Evolutionary conservation across 345 rosid genomes (phyloP).

Genomic region (Sisymbrium irio): DNA sequence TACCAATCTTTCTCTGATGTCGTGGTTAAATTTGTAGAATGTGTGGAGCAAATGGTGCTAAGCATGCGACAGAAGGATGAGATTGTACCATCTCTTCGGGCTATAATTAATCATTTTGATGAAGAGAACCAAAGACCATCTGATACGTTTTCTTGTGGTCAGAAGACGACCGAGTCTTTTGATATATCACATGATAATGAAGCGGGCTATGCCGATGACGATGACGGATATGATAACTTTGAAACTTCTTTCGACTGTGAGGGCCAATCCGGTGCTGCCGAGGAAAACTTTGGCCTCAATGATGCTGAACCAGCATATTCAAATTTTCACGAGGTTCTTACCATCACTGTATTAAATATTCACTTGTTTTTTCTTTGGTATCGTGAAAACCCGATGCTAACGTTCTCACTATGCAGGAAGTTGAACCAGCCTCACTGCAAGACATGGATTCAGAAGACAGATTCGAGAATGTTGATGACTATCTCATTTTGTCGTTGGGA

Average conservation of each 20-base stretch:
- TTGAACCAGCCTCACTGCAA: slow-evolving; percentile 43
- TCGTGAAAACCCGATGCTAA: background rate
- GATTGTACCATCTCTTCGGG: slow-evolving; percentile 69
- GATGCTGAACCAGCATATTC: slow-evolving; percentile 49
- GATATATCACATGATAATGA: slow-evolving; percentile 40
- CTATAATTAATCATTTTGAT: slow-evolving; percentile 63
- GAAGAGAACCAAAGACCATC: slow-evolving; percentile 62
- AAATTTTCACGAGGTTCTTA: slow-evolving; percentile 57
- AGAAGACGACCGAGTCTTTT: slow-evolving; percentile 40
- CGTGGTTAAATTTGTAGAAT: slow-evolving; percentile 47
- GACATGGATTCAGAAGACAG: slow-evolving; percentile 48
- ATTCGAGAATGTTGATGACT: slow-evolving; percentile 60
- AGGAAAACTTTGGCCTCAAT: slow-evolving; percentile 42
- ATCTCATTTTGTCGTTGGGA: slow-evolving; percentile 69
- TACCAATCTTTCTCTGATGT: background rate
- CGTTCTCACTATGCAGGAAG: slow-evolving; percentile 47
- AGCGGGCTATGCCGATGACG: slow-evolving; percentile 46
- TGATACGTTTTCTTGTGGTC: slow-evolving; percentile 49
- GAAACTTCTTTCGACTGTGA: slow-evolving; percentile 51
- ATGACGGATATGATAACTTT: slow-evolving; percentile 51
- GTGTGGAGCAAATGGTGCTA: slow-evolving; percentile 61
- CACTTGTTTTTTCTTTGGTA: slow-evolving; percentile 14
- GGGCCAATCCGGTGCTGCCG: slow-evolving; percentile 45
- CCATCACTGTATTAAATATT: background rate
- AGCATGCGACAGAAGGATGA: slow-evolving; percentile 64